Evolutionary conservation across 2,329 filamentous ascomycete genomes (phyloP).

Genomic region (Apiospora pterosperma): DNA sequence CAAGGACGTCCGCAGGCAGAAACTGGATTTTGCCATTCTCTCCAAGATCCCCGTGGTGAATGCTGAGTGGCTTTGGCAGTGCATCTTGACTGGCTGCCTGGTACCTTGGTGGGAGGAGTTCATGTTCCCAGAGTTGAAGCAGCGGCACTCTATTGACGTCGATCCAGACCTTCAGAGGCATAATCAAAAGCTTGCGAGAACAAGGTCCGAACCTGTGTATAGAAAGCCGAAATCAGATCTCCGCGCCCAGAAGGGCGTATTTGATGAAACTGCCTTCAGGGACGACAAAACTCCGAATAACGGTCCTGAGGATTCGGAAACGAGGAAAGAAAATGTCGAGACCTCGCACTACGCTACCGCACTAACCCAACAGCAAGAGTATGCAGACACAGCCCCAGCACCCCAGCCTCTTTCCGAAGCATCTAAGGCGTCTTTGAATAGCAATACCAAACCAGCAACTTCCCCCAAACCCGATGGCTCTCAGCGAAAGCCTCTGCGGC

Average conservation of each 20-base stretch:
- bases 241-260: slow-evolving; percentile 20
- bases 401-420: slow-evolving; percentile 34
- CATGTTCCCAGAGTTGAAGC: slow-evolving; percentile 44
- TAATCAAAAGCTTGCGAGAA: slow-evolving; percentile 15
- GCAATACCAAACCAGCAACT: slow-evolving; percentile 25
- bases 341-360: slow-evolving; percentile 37
- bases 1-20: slow-evolving; percentile 62
- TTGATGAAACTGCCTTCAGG: slow-evolving; percentile 40
- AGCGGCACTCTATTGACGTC: slow-evolving; percentile 16
- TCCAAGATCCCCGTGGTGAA: slow-evolving; percentile 80
- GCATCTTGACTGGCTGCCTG: slow-evolving; percentile 56
- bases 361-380: slow-evolving; percentile 39
- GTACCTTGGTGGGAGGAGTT: slow-evolving; percentile 43
- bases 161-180: slow-evolving; percentile 13
- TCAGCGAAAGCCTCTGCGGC: slow-evolving; percentile 23
- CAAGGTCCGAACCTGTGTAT: slow-evolving; percentile 16
- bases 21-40: slow-evolving; percentile 71
- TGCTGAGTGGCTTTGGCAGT: slow-evolving; percentile 81
- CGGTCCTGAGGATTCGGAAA: not conserved
- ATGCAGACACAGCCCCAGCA: slow-evolving; percentile 36
- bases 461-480: not conserved
- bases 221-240: slow-evolving; percentile 12
- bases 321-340: slow-evolving; percentile 11
- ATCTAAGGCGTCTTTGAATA: not conserved
- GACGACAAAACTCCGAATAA: slow-evolving; percentile 17